Conservation (phyloP, 1,284 basidiomycete species). For the Cutaneotrichosporon sp. region DNA sequence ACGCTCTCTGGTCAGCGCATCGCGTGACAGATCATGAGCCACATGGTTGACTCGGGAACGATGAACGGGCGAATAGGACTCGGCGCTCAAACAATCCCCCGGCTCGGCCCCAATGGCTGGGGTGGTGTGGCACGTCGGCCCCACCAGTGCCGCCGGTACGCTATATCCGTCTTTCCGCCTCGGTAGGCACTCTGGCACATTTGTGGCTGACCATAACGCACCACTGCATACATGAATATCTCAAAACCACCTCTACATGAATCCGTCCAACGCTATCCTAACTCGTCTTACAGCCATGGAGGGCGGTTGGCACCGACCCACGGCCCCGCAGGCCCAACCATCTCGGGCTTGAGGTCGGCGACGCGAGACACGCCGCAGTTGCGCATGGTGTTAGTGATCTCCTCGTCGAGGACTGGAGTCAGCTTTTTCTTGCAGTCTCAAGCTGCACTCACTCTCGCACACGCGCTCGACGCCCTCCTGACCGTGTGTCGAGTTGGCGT, state of each 20-base stretch:
- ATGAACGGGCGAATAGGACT: background rate
- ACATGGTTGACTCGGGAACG: background rate
- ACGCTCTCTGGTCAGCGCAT: background rate
- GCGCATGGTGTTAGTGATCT: slow-evolving; percentile 58
- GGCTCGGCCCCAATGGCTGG: background rate
- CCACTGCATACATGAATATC: background rate
- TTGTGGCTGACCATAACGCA: too few relatives aligned
- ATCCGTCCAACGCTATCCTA: background rate
- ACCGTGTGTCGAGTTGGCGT: slow-evolving; percentile 58
- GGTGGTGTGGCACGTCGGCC: background rate
- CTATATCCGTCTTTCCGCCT: slow-evolving; percentile 1
- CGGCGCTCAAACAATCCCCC: background rate
- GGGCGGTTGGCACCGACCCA: slow-evolving; percentile 48
- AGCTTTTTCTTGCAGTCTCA: background rate
- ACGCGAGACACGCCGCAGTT: slow-evolving; percentile 56
- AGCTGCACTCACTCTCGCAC: slow-evolving; percentile 53
- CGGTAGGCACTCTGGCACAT: background rate
- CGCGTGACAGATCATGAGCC: background rate
- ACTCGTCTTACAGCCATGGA: slow-evolving; percentile 28
- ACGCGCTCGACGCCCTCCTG: slow-evolving; percentile 57
- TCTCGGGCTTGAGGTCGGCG: slow-evolving; percentile 70
- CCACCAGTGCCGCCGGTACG: background rate
- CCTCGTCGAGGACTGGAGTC: slow-evolving; percentile 55
- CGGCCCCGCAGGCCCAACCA: slow-evolving; percentile 60
- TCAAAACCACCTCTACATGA: too few relatives aligned